Base-by-base conservation (phyloP, 2,329 filamentous ascomycete genomes). In the Cadophora sp. region DNA sequence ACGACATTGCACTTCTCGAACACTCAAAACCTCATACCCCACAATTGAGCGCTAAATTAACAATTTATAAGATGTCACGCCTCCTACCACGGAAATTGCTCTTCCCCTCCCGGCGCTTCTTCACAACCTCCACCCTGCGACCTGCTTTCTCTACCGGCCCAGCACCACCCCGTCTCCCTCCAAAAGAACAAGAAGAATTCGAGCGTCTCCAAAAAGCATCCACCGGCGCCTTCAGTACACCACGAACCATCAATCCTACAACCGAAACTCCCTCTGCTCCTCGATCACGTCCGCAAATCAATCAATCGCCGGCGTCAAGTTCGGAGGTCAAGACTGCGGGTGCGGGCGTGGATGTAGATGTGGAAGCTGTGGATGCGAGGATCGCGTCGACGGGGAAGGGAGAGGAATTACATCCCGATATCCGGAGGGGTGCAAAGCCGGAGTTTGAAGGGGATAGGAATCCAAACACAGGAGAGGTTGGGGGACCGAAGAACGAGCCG, bases 401-500 rank as follows among this genome's bases (percentile, higher is more conserved):
- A 69, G 88, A 90, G 67, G 86, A 90, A 69, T 79, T 92, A 24
- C 90, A 92, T 77, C 90, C 89, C 0, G 89, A 93, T 78, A 82
- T 95, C 67, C 85, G 91, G 72, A 83, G 89, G 71, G 95, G 95
- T 43, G 91, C 94, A 53, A 87, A 90, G 76, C 94, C 96, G 1
- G 95, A 98, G 82, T 99, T 99, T 76, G 90, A 95, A 73, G 96
- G 96, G 68, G 94, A 98, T 64, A 86, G 84, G 65, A 98, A 99
- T 79, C 96, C 96, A 2, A 91, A 91, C 84, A 99, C 96, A 1
- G 96, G 96, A 27, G 96, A 99, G 84, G 89, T 97, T 12, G 96
- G 96, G 6, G 96, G 96, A 0, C 96, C 96, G 6, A 99, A 98
- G 89, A 98, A 97, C 77, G 95, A 99, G 81, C 96, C 96, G 62